A percentile compares a stretch with the other conserved stretches of the same genome.
These are phyloP conservation scores for Apiospora hydei DNA, from an alignment of 2,329 filamentous ascomycete genomes.

Conservation along the genomic window DNA sequence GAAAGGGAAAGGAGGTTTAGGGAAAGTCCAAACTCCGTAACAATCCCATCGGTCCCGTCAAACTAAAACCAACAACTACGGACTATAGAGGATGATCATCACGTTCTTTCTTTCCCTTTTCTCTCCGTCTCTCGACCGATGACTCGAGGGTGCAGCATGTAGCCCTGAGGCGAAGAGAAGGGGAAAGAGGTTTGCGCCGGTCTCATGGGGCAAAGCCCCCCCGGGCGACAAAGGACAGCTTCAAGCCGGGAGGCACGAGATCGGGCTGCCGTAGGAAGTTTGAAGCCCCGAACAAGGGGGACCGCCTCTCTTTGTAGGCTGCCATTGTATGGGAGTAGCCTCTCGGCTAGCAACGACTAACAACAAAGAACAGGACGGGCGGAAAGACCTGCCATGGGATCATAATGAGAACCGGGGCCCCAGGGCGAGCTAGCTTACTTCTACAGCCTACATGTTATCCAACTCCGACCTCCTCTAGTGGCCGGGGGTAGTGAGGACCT, in stretches of 20 bases:
- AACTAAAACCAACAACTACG: slow-evolving; percentile 8
- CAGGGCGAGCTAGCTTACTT: neutral
- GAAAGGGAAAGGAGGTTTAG: neutral
- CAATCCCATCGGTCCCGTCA: neutral
- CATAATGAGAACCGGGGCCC: neutral
- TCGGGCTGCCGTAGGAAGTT: neutral
- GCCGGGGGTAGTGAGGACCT: neutral
- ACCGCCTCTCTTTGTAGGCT: neutral
- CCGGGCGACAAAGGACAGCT: neutral
- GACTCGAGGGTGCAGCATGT: neutral
- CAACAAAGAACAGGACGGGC: neutral
- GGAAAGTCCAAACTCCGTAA: neutral
- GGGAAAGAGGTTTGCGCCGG: neutral
- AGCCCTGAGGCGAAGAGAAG: neutral
- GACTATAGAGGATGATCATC: neutral
- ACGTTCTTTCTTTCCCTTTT: neutral
- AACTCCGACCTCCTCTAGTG: neutral
- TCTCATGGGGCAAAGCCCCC: neutral
- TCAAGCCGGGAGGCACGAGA: slow-evolving; percentile 6
- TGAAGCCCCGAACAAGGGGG: neutral
- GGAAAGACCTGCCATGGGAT: neutral
- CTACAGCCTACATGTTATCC: neutral
- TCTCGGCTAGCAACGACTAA: neutral
- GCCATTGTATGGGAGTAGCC: neutral
- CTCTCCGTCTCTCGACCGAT: neutral